These are phyloP conservation scores for Gynostemma pentaphyllum DNA, from an alignment of 306 rosid species.

Conservation along the genomic window DNA sequence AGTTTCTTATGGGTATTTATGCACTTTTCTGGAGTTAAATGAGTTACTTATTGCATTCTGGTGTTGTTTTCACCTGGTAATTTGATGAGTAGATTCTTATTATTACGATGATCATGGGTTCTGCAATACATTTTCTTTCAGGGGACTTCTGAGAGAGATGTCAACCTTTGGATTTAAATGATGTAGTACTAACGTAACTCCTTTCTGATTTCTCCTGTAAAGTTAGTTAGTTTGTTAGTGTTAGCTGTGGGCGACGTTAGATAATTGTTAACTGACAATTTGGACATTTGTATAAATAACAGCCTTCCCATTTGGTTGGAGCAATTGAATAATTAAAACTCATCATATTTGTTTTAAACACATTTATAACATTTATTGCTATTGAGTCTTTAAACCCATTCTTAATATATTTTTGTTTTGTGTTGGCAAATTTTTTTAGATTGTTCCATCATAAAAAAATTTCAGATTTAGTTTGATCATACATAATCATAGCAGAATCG, in stretches of 20 bases:
- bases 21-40: constrained; percentile 3
- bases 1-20: constrained; percentile 67
- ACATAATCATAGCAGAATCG: neutral
- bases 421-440: neutral
- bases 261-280: neutral
- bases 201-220: neutral
- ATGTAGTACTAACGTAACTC: neutral
- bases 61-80: neutral
- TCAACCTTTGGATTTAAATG: neutral
- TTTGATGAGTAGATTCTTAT: neutral
- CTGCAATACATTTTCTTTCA: no score
- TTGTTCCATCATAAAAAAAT: neutral
- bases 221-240: neutral
- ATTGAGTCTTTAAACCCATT: neutral
- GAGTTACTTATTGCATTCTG: neutral
- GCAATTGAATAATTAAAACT: no score
- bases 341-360: neutral
- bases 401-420: neutral
- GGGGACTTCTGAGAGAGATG: constrained; percentile 1
- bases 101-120: neutral
- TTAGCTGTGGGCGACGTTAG: neutral
- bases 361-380: neutral
- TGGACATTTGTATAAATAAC: neutral
- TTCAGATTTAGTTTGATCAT: neutral
- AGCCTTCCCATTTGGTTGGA: neutral